Conservation (phyloP, 2,329 filamentous ascomycete genomes). For the Salinomyces thailandicus region DNA sequence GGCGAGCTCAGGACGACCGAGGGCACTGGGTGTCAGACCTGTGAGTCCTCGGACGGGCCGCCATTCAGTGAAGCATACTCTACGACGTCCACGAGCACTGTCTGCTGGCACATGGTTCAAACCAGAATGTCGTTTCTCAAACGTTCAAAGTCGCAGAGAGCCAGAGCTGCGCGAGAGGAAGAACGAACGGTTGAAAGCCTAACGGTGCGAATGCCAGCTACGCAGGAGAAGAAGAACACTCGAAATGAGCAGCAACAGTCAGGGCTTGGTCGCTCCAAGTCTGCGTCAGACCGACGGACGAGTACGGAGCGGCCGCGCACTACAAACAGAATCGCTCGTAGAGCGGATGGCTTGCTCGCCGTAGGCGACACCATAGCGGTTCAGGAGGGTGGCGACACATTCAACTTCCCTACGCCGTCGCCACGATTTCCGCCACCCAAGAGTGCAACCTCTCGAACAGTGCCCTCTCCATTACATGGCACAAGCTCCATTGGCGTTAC, state of each 20-base stretch:
- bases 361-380: constrained; percentile 14
- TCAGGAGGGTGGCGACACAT: constrained; percentile 15
- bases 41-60: neutral
- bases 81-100: neutral
- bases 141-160: constrained; percentile 5
- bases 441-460: constrained; percentile 11
- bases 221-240: neutral
- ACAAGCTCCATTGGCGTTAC: constrained; percentile 14
- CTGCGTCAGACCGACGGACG: constrained; percentile 1
- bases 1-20: neutral
- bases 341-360: neutral
- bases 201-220: neutral
- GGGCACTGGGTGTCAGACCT: too few species aligned
- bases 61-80: neutral
- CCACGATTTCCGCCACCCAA: constrained; percentile 13
- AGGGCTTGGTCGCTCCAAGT: constrained; percentile 5
- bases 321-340: neutral
- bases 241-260: constrained; percentile 2
- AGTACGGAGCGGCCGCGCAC: neutral
- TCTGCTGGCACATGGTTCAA: neutral
- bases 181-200: neutral
- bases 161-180: neutral
- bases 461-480: constrained; percentile 5
- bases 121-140: constrained; percentile 6
- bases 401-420: constrained; percentile 21